phyloP scores from a whole-genome alignment of 2,329 filamentous ascomycete species.

The Fusarium temperatum region DNA sequence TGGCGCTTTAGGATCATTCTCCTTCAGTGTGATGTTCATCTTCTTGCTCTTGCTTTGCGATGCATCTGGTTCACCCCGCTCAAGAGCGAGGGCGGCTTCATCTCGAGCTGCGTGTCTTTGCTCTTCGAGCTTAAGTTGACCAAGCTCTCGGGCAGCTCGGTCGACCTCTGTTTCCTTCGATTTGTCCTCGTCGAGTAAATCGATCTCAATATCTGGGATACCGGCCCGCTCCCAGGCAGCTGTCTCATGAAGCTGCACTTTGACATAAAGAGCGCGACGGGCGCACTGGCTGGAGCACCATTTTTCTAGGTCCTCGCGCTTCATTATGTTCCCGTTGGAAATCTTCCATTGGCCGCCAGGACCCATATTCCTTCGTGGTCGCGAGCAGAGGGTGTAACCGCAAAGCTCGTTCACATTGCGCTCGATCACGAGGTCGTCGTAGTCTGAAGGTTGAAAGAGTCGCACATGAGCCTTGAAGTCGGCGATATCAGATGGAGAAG shows the following conservation, averaged over 20 bases:
- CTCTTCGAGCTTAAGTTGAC: constrained; percentile 56
- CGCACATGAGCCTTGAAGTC: constrained; percentile 73
- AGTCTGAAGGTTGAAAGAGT: constrained; percentile 86
- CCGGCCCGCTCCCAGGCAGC: constrained; percentile 84
- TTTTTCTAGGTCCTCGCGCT: constrained; percentile 76
- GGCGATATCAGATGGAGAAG: constrained; percentile 66
- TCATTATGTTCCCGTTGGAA: constrained; percentile 69
- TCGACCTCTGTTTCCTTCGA: constrained; percentile 56
- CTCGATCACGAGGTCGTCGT: constrained; percentile 88
- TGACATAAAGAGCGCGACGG: constrained; percentile 81
- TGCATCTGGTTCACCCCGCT: constrained; percentile 51
- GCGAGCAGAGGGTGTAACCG: constrained; percentile 83
- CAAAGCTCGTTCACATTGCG: constrained; percentile 85
- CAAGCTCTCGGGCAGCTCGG: constrained; percentile 49
- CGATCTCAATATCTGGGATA: constrained; percentile 64
- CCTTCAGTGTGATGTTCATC: constrained; percentile 60
- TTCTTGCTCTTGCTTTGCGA: constrained; percentile 47
- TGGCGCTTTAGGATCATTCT: constrained; percentile 54
- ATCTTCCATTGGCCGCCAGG: constrained; percentile 74
- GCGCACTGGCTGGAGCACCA: constrained; percentile 89
- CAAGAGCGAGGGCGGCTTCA: constrained; percentile 58
- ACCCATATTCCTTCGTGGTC: constrained; percentile 65
- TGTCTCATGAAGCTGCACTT: constrained; percentile 86
- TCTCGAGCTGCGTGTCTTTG: constrained; percentile 52
- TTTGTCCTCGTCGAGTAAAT: constrained; percentile 73